phyloP scores from a whole-genome alignment of 2,329 filamentous ascomycete species.

The Sarocladium oryzae region DNA sequence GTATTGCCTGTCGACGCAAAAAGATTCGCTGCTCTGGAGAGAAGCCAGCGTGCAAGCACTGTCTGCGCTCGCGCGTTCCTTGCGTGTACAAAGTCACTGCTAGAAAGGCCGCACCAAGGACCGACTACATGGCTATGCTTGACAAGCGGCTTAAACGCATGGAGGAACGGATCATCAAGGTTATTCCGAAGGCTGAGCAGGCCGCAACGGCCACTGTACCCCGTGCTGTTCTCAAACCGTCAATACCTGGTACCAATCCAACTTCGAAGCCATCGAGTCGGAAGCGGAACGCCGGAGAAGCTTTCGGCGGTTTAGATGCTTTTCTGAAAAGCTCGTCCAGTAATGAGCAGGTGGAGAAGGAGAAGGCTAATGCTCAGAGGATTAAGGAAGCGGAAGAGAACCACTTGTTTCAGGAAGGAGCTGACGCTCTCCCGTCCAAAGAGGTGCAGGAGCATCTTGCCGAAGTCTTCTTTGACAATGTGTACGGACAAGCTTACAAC shows the following conservation, averaged over 20 bases:
- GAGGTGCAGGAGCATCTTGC: constrained; percentile 91
- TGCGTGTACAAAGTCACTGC: constrained; percentile 98
- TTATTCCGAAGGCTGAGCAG: constrained; percentile 81
- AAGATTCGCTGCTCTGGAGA: constrained; percentile 98
- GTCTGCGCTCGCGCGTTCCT: constrained; percentile 81
- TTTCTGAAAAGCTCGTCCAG: constrained; percentile 63
- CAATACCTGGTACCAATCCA: constrained; percentile 47
- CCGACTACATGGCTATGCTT: constrained; percentile 98
- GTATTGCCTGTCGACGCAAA: constrained; percentile 91
- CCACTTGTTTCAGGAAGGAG: constrained; percentile 73
- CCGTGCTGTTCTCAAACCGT: constrained; percentile 78
- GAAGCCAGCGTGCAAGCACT: constrained; percentile 96
- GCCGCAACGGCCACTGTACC: constrained; percentile 61
- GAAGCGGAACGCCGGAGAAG: constrained; percentile 81
- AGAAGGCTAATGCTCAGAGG: constrained; percentile 24
- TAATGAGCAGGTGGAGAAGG: constrained; percentile 38
- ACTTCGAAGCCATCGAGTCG: constrained; percentile 46
- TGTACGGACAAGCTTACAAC: constrained; percentile 94
- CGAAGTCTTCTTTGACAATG: constrained; percentile 90
- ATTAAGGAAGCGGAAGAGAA: constrained; percentile 65
- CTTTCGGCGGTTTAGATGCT: constrained; percentile 72
- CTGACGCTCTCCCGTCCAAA: constrained; percentile 72
- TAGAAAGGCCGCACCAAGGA: constrained; percentile 85
- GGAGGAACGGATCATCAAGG: constrained; percentile 96
- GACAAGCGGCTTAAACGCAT: constrained; percentile 93